A percentile compares a stretch with the other conserved stretches of the same genome.
Evolutionary conservation across 257 asterid species (phyloP).

Genomic region (Haberlea rhodopensis): DNA sequence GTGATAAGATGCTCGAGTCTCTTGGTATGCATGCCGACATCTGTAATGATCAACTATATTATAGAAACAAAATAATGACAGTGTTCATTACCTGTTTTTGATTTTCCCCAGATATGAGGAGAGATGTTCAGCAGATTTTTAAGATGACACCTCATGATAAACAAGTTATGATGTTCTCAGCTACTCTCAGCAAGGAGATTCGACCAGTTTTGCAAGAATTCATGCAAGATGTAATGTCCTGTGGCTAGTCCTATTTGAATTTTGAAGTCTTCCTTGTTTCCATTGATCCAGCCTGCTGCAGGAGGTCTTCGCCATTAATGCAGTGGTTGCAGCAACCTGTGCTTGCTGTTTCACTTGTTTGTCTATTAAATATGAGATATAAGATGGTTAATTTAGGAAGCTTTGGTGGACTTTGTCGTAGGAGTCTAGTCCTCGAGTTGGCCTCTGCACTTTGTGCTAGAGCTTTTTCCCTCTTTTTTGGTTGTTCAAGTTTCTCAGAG

Average conservation of each 20-base stretch:
- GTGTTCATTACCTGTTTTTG: no score
- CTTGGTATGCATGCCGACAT: no score
- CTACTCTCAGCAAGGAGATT: constrained; percentile 92
- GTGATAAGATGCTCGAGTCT: no score
- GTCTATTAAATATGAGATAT: constrained; percentile 32
- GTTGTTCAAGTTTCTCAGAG: constrained; percentile 10
- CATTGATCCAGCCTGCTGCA: constrained; percentile 54
- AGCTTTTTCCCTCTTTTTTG: constrained; percentile 6
- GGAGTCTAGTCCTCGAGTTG: constrained; percentile 22
- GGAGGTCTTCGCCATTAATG: constrained; percentile 37
- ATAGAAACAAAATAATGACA: no score
- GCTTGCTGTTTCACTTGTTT: constrained; percentile 39
- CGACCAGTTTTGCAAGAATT: constrained; percentile 95
- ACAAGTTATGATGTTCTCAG: no score
- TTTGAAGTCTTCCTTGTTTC: constrained; percentile 50
- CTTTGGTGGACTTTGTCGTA: constrained; percentile 21
- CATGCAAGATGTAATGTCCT: constrained; percentile 93
- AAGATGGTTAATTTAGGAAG: constrained; percentile 30
- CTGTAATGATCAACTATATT: no score
- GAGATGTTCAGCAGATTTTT: constrained; percentile 89
- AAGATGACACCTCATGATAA: constrained; percentile 90
- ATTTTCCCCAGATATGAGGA: constrained; percentile 73
- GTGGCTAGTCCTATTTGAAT: constrained; percentile 52
- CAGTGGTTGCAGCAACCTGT: constrained; percentile 51
- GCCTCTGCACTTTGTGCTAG: constrained; percentile 17